phyloP scores from a whole-genome alignment of 2,329 filamentous ascomycete genomes.

The Phialophora chinensis region DNA sequence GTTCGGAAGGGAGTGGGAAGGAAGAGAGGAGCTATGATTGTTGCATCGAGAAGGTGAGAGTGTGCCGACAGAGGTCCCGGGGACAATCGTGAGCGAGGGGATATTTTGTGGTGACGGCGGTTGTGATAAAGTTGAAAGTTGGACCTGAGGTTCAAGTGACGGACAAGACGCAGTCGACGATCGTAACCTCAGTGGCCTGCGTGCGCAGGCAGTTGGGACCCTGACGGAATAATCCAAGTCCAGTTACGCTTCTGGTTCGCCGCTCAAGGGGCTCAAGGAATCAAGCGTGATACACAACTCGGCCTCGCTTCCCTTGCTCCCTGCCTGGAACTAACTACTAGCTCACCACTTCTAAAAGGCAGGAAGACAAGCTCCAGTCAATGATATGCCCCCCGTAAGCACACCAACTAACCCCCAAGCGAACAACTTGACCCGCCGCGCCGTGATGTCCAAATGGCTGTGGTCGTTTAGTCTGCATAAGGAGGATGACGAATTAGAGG shows the following conservation, averaged over 20 bases:
- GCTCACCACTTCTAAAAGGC: conserved; percentile 3
- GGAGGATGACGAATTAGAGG: conserved; percentile 24
- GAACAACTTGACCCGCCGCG: conserved; percentile 18
- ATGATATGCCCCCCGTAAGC: conserved; percentile 22
- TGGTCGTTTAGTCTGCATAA: conserved; percentile 23
- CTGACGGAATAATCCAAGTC: conserved; percentile 12
- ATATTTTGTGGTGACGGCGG: background rate
- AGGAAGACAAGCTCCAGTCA: conserved; percentile 14
- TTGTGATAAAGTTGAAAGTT: conserved; percentile 2
- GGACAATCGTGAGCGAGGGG: background rate
- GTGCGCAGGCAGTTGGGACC: conserved; percentile 18
- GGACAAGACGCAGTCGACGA: conserved; percentile 3
- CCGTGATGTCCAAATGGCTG: conserved; percentile 19
- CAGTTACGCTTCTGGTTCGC: conserved; percentile 6
- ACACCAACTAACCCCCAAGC: conserved; percentile 19
- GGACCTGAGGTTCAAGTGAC: conserved; percentile 12
- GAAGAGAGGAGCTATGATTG: conserved; percentile 29
- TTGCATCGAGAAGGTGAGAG: conserved; percentile 32
- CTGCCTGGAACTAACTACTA: conserved; percentile 1
- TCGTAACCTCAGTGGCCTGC: conserved; percentile 10
- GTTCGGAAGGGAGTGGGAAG: conserved; percentile 30
- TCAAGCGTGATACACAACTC: conserved; percentile 8
- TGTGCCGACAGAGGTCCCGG: conserved; percentile 10
- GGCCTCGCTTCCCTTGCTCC: background rate
- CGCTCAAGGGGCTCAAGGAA: conserved; percentile 15